Evolutionary conservation across 306 rosid genomes (phyloP).

Genomic region (Quillaja saponaria): DNA sequence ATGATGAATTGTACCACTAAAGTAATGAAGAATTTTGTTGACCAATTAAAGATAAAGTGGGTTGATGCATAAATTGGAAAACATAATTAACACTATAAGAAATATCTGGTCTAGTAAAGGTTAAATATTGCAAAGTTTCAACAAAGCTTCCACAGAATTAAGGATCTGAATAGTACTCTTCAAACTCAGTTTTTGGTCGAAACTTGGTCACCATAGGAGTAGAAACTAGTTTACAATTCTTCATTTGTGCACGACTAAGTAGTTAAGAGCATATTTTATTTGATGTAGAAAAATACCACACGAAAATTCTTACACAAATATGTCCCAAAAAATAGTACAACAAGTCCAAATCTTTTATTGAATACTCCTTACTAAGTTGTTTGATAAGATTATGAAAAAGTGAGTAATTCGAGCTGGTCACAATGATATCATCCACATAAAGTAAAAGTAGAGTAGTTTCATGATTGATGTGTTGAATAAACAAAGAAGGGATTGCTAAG

Average conservation of each 20-base stretch:
- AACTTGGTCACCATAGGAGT: too few species aligned
- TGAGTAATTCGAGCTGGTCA: neutral
- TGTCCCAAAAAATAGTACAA: neutral
- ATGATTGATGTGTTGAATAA: neutral
- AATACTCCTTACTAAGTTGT: neutral
- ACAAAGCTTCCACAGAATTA: neutral
- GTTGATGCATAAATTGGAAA: neutral
- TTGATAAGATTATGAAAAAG: neutral
- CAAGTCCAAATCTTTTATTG: neutral
- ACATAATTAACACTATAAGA: neutral
- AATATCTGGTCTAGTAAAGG: neutral
- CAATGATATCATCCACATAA: too few species aligned
- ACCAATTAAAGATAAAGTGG: neutral
- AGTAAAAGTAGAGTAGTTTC: neutral
- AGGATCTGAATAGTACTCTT: neutral
- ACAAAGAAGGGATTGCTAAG: neutral
- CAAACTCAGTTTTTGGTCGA: too few species aligned
- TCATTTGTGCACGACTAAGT: neutral
- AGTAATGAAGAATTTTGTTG: neutral
- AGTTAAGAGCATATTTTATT: neutral
- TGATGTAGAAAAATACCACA: neutral
- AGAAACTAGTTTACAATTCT: neutral
- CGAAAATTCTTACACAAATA: neutral
- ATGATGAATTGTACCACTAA: too few species aligned
- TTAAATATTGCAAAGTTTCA: neutral